phyloP scores from a whole-genome alignment of 345 rosid genomes.

The Sonneratia alba region DNA sequence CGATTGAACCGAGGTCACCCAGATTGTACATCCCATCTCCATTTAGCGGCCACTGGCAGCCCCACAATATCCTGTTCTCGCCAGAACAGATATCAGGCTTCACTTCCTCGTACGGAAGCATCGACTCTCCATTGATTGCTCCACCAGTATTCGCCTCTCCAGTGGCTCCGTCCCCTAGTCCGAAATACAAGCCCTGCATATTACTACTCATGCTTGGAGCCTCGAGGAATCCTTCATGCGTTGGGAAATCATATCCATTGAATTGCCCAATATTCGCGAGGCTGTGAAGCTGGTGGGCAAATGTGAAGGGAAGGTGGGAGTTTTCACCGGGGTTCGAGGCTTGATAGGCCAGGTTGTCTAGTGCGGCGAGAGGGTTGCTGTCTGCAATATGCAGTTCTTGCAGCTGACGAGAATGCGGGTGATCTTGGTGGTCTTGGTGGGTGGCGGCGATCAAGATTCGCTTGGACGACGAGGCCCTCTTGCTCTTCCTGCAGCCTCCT shows the following conservation, averaged over 20 bases:
- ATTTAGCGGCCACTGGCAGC: slow-evolving; percentile 67
- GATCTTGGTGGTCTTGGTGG: slow-evolving; percentile 3
- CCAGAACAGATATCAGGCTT: neutral
- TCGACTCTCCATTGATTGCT: slow-evolving; percentile 21
- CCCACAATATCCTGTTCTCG: slow-evolving; percentile 43
- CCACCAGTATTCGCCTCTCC: slow-evolving; percentile 21
- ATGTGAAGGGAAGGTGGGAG: slow-evolving; percentile 1
- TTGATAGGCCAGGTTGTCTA: neutral
- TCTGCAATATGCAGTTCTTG: neutral
- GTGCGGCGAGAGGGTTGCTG: neutral
- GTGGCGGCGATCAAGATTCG: neutral
- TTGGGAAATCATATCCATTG: neutral
- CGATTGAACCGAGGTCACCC: slow-evolving; percentile 8
- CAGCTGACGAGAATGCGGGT: neutral
- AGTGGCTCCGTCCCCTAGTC: slow-evolving; percentile 33
- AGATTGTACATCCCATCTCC: slow-evolving; percentile 23
- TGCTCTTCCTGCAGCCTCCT: slow-evolving; percentile 94
- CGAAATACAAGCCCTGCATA: slow-evolving; percentile 35
- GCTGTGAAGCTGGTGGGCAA: slow-evolving; percentile 7
- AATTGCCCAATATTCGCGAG: neutral
- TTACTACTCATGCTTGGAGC: slow-evolving; percentile 18
- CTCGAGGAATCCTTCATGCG: slow-evolving; percentile 25
- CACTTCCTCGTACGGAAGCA: slow-evolving; percentile 4
- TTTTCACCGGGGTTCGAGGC: neutral
- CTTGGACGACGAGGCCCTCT: slow-evolving; percentile 44